Conservation (phyloP, 768 basidiomycete genomes). For the Boletus rufocinnamomeus region DNA sequence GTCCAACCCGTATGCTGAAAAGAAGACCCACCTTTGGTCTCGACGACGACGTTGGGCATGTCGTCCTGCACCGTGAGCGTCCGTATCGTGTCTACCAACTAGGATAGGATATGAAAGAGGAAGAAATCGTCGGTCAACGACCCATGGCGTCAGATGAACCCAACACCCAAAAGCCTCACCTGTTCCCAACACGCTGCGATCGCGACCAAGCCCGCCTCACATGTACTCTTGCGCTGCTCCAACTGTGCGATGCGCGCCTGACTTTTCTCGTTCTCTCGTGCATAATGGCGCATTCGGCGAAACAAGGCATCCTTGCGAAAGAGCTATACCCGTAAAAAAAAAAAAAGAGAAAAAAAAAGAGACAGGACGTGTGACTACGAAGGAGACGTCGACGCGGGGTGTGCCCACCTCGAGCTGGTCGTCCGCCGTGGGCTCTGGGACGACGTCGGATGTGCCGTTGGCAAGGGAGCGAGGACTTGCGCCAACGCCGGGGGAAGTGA, state of each 20-base stretch:
- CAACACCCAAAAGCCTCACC: constrained; percentile 41
- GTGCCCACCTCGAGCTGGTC: constrained; percentile 66
- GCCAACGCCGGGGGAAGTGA: constrained; percentile 44
- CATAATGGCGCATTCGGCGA: constrained; percentile 81
- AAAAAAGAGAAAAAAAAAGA: constrained; percentile 1
- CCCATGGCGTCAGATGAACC: background rate
- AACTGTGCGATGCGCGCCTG: constrained; percentile 61
- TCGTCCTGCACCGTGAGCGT: constrained; percentile 56
- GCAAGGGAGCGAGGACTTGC: constrained; percentile 48
- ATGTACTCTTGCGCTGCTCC: constrained; percentile 63
- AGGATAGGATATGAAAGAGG: constrained; percentile 7
- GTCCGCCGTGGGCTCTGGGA: constrained; percentile 48
- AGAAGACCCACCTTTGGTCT: constrained; percentile 41
- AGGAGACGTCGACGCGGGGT: constrained; percentile 24
- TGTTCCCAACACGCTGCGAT: constrained; percentile 82
- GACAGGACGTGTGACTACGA: constrained; percentile 25
- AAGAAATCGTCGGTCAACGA: constrained; percentile 1
- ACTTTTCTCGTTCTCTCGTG: constrained; percentile 69
- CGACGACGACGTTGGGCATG: constrained; percentile 43
- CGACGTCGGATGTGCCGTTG: constrained; percentile 41
- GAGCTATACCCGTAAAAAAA: constrained; percentile 43
- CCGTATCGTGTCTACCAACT: constrained; percentile 71
- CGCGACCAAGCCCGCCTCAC: constrained; percentile 70
- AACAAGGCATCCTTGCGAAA: constrained; percentile 88
- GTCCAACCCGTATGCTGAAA: background rate